Evolutionary conservation across 164 flowering plant species (phyloP).

Genomic region (Tetrastigma voinierianum): DNA sequence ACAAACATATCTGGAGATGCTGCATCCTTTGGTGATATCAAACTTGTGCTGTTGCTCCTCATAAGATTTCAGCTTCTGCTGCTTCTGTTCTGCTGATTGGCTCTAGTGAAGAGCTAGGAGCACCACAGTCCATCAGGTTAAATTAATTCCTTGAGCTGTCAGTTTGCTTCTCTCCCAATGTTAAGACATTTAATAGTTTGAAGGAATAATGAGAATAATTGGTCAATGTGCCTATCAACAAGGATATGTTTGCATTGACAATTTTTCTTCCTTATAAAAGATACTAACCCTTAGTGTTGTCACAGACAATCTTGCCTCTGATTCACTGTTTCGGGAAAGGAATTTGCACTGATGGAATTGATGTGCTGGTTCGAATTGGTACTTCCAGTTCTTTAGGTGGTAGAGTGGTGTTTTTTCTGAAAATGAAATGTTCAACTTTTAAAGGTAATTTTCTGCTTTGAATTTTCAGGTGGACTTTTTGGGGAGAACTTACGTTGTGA

Average conservation of each 20-base stretch:
- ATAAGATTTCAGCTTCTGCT: conserved; percentile 78
- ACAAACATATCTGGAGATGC: conserved; percentile 63
- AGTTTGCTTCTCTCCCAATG: too few relatives aligned
- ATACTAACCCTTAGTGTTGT: conserved; percentile 23
- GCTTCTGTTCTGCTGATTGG: conserved; percentile 93
- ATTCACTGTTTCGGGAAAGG: conserved; percentile 91
- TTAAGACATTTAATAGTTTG: too few relatives aligned
- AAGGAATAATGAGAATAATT: too few relatives aligned
- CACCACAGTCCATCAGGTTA: conserved; percentile 94
- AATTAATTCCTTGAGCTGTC: neutral
- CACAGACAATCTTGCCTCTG: conserved; percentile 88
- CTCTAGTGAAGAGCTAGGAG: conserved; percentile 94
- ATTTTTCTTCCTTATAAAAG: conserved; percentile 4
- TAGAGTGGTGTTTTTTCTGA: conserved; percentile 8
- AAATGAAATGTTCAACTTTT: conserved; percentile 15
- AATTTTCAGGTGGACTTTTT: conserved; percentile 69
- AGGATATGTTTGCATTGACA: neutral
- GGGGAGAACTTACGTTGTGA: conserved; percentile 60
- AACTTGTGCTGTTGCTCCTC: conserved; percentile 64
- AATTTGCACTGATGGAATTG: conserved; percentile 83
- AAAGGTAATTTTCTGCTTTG: conserved; percentile 16
- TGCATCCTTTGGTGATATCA: conserved; percentile 81
- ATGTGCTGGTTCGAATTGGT: conserved; percentile 96
- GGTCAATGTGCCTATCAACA: neutral
- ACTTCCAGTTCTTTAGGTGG: conserved; percentile 3